Conservation (phyloP, 371 early-diverging fungal species). For the Mycotypha africana region DNA sequence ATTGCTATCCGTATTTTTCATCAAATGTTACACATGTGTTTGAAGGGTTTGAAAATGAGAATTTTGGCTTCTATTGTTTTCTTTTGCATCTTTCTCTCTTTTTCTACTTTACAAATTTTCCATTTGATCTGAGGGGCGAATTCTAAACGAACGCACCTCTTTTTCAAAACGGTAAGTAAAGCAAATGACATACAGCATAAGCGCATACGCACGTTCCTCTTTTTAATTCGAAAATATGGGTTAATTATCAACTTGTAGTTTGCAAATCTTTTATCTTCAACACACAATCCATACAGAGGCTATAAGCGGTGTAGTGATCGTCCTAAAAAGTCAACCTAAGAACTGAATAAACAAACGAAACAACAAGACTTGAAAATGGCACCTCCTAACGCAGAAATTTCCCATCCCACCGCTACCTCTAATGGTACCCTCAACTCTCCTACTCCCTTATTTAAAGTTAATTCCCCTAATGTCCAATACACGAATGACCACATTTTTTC, state of each 20-base stretch:
- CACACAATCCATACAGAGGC: constrained; percentile 90
- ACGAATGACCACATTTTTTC: constrained; percentile 75
- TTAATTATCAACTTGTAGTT: no score
- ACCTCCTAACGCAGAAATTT: constrained; percentile 19
- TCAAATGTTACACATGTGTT: no score
- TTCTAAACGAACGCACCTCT: constrained; percentile 13
- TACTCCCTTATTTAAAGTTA: constrained; percentile 71
- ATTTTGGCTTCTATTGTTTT: no score
- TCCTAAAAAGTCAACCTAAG: constrained; percentile 62
- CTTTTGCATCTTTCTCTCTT: constrained; percentile 4
- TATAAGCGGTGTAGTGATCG: constrained; percentile 62
- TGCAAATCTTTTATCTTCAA: constrained; percentile 77
- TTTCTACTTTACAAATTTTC: constrained; percentile 3
- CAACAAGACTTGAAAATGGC: no score
- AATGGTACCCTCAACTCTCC: constrained; percentile 27
- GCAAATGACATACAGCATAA: no score
- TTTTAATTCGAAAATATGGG: no score
- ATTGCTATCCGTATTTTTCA: no score
- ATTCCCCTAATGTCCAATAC: constrained; percentile 85
- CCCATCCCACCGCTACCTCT: constrained; percentile 18
- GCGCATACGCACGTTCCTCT: no score
- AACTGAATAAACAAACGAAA: constrained; percentile 16
- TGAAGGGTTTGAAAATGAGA: no score
- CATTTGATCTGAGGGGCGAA: constrained; percentile 14
- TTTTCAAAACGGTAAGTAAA: constrained; percentile 36